Conservation (phyloP, 2,329 filamentous ascomycete species). For the Penicillium crustosum region DNA sequence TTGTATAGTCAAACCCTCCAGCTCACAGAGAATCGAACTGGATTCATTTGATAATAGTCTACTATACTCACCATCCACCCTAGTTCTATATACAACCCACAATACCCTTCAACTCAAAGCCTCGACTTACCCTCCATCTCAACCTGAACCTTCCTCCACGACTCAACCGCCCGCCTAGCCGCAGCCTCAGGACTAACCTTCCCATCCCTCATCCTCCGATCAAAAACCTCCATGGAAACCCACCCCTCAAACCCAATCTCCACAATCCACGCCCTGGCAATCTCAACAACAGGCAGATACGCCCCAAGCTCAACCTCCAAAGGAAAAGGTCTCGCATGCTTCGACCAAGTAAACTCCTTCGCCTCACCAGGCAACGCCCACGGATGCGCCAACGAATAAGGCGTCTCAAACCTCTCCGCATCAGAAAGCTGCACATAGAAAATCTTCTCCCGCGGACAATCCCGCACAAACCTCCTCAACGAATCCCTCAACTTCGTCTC, state of each 20-base stretch:
- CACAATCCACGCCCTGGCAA: conserved; percentile 30
- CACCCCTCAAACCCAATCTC: conserved; percentile 33
- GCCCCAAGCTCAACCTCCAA: conserved; percentile 28
- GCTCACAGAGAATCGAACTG: neutral
- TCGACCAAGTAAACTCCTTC: conserved; percentile 32
- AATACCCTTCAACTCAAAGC: neutral
- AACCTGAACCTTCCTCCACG: conserved; percentile 22
- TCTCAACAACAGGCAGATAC: conserved; percentile 32
- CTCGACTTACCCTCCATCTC: conserved; percentile 3
- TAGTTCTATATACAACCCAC: neutral
- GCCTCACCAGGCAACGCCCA: conserved; percentile 33
- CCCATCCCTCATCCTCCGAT: conserved; percentile 16
- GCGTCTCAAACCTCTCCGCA: conserved; percentile 34
- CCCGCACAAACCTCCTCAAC: conserved; percentile 20
- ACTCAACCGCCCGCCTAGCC: conserved; percentile 14
- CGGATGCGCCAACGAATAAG: conserved; percentile 31
- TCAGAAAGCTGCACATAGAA: conserved; percentile 41
- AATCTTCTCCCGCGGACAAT: conserved; percentile 31
- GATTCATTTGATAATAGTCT: neutral
- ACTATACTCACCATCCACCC: neutral
- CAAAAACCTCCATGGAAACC: conserved; percentile 38
- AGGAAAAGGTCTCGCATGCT: conserved; percentile 34
- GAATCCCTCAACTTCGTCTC: conserved; percentile 24
- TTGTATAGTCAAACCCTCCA: conserved; percentile 4
- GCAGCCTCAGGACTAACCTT: neutral